phyloP scores from a whole-genome alignment of 768 basidiomycete species.

The Russula abietina region DNA sequence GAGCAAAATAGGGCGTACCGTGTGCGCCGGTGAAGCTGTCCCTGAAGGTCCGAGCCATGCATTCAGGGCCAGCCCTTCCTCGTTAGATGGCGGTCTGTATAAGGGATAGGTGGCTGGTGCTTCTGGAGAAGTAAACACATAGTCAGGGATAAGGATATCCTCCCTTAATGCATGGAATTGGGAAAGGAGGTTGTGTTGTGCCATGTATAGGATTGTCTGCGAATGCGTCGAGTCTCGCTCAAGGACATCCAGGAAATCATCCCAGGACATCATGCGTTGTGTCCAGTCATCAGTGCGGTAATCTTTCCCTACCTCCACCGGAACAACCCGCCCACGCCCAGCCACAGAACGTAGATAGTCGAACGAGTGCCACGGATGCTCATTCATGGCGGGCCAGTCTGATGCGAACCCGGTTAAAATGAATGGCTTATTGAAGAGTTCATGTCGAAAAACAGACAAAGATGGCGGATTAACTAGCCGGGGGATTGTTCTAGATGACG shows the following conservation, averaged over 20 bases:
- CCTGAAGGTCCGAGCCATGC: conserved; percentile 78
- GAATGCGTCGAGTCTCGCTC: conserved; percentile 23
- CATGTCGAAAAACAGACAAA: conserved; percentile 46
- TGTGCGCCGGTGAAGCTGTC: conserved; percentile 86
- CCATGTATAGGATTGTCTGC: conserved; percentile 61
- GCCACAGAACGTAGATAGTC: conserved; percentile 63
- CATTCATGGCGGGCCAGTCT: conserved; percentile 74
- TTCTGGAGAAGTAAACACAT: conserved; percentile 63
- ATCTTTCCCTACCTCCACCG: conserved; percentile 82
- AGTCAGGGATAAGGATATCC: conserved; percentile 84
- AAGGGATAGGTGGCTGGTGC: conserved; percentile 38
- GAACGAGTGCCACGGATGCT: conserved; percentile 62
- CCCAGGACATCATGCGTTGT: conserved; percentile 73
- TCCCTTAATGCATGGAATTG: conserved; percentile 76
- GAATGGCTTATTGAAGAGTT: conserved; percentile 49
- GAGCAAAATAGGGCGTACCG: conserved; percentile 43
- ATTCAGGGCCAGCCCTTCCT: conserved; percentile 63
- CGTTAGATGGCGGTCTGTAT: conserved; percentile 62
- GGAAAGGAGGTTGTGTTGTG: conserved; percentile 78
- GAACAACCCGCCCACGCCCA: conserved; percentile 80
- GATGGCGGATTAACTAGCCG: conserved; percentile 48
- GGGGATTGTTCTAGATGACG: conserved; percentile 31
- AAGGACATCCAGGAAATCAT: conserved; percentile 57
- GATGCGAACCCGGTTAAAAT: conserved; percentile 56
- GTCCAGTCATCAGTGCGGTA: conserved; percentile 80